phyloP scores from a whole-genome alignment of 768 basidiomycete genomes.

The Baorangia bicolor region DNA sequence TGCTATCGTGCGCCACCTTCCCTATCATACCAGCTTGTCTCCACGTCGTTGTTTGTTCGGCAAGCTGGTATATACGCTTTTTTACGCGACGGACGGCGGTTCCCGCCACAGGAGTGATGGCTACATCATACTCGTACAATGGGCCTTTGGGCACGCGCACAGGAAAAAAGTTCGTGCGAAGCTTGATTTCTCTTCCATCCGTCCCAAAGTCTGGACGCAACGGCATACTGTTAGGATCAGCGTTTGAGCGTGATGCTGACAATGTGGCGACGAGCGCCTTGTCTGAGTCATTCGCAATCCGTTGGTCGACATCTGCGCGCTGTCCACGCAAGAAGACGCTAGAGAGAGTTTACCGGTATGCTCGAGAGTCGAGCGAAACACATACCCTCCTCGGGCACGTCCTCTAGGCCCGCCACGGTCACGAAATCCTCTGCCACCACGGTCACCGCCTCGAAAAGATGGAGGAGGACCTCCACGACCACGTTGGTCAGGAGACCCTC shows the following conservation, averaged over 20 bases:
- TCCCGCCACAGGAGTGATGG: slow-evolving; percentile 37
- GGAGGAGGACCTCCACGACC: slow-evolving; percentile 29
- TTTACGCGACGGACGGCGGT: slow-evolving; percentile 40
- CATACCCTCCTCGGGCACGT: slow-evolving; percentile 42
- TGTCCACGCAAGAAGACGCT: slow-evolving; percentile 42
- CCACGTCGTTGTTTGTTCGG: slow-evolving; percentile 45
- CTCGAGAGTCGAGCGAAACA: neutral
- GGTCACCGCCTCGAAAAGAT: slow-evolving; percentile 29
- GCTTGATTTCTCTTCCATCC: slow-evolving; percentile 41
- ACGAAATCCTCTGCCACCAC: slow-evolving; percentile 32
- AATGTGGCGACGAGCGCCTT: slow-evolving; percentile 41
- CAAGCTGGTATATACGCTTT: slow-evolving; percentile 47
- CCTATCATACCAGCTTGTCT: slow-evolving; percentile 38
- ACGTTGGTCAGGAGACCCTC: slow-evolving; percentile 29
- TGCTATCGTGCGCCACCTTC: slow-evolving; percentile 47
- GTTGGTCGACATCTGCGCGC: slow-evolving; percentile 52
- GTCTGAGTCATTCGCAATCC: slow-evolving; percentile 44
- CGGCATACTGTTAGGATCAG: slow-evolving; percentile 37
- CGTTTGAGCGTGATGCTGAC: slow-evolving; percentile 24
- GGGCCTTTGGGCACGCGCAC: slow-evolving; percentile 46
- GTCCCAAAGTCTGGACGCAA: slow-evolving; percentile 49
- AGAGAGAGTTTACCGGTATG: neutral
- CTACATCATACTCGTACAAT: slow-evolving; percentile 48
- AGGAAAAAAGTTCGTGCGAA: slow-evolving; percentile 56
- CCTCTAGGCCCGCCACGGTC: slow-evolving; percentile 30